phyloP scores from a whole-genome alignment of 306 rosid species.

The Carpinus fangiana region DNA sequence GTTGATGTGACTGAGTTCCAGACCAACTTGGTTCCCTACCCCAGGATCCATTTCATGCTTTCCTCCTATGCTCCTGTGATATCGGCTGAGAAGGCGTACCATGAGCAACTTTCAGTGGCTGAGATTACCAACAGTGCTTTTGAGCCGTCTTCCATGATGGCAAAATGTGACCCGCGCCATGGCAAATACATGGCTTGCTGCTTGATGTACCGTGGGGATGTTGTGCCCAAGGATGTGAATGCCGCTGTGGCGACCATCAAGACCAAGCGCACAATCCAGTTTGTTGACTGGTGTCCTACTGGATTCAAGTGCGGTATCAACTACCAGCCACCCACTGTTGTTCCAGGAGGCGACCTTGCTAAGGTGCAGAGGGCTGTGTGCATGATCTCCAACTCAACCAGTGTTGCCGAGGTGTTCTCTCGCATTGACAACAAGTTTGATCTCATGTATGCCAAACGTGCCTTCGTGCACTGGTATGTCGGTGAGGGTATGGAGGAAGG shows the following conservation, averaged over 20 bases:
- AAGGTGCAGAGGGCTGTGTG: constrained; percentile 94
- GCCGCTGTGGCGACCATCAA: constrained; percentile 85
- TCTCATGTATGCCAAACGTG: constrained; percentile 90
- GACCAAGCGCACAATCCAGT: constrained; percentile 86
- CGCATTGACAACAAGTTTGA: constrained; percentile 87
- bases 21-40: constrained; percentile 88
- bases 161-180: constrained; percentile 86
- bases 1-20: constrained; percentile 88
- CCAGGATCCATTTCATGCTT: constrained; percentile 89
- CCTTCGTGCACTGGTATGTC: constrained; percentile 94
- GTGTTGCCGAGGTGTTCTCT: constrained; percentile 87
- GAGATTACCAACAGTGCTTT: constrained; percentile 86
- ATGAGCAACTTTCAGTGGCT: constrained; percentile 82
- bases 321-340: constrained; percentile 85
- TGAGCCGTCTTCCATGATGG: constrained; percentile 91
- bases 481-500: constrained; percentile 99
- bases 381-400: constrained; percentile 89
- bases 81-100: constrained; percentile 86
- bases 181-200: constrained; percentile 96
- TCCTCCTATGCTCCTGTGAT: constrained; percentile 88
- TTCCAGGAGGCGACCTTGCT: constrained; percentile 86
- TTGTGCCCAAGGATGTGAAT: constrained; percentile 87
- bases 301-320: constrained; percentile 93
- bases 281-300: constrained; percentile 93
- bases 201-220: constrained; percentile 85